A percentile compares a stretch with the other conserved stretches of the same genome.
Evolutionary conservation across 2,329 filamentous ascomycete genomes (phyloP).

Genomic region (Torrubiella hemipterigena): DNA sequence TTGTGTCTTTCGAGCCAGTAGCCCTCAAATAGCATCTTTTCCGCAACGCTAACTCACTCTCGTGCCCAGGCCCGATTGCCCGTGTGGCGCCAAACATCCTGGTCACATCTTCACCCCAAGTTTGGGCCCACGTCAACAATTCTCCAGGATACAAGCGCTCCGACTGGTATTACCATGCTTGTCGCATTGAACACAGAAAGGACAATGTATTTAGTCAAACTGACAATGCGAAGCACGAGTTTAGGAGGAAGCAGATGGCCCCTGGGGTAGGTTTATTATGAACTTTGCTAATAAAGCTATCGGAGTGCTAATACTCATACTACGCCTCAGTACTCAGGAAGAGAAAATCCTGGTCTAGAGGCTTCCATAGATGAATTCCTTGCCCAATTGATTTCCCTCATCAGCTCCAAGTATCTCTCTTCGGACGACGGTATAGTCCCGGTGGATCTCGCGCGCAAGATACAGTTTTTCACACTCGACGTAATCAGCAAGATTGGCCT

Average conservation of each 20-base stretch:
- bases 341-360: slow-evolving; percentile 40
- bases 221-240: slow-evolving; percentile 33
- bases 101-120: slow-evolving; percentile 33
- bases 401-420: slow-evolving; percentile 30
- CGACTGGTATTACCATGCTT: slow-evolving; percentile 30
- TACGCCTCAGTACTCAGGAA: slow-evolving; percentile 35
- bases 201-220: slow-evolving; percentile 42
- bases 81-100: slow-evolving; percentile 32
- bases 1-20: too few species aligned
- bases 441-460: slow-evolving; percentile 33
- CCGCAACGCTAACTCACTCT: slow-evolving; percentile 10
- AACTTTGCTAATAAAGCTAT: not conserved
- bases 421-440: slow-evolving; percentile 13
- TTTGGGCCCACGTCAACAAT: slow-evolving; percentile 30
- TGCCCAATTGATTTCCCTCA: slow-evolving; percentile 28
- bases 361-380: slow-evolving; percentile 34
- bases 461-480: slow-evolving; percentile 40
- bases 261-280: slow-evolving; percentile 26
- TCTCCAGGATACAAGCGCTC: slow-evolving; percentile 27
- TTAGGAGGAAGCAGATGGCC: slow-evolving; percentile 34
- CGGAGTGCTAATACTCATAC: not conserved
- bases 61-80: slow-evolving; percentile 15
- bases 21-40: slow-evolving; percentile 8
- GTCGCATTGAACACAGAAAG: slow-evolving; percentile 33
- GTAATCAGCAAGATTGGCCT: slow-evolving; percentile 39